Evolutionary conservation across 345 rosid species (phyloP).

Genomic region (Populus tremula): DNA sequence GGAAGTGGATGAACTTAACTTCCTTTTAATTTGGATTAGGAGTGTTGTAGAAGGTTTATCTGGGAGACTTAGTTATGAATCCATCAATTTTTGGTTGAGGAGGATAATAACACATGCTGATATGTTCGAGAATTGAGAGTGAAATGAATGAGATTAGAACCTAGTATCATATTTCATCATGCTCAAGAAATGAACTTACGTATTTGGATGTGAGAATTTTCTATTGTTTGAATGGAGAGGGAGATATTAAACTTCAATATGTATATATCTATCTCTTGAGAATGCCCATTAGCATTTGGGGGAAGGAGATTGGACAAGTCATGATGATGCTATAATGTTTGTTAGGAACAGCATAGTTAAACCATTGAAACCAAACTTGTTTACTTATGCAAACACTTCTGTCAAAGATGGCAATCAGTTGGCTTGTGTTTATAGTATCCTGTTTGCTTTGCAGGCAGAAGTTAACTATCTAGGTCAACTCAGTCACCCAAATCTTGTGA

Average conservation of each 20-base stretch:
- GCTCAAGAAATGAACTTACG: not conserved
- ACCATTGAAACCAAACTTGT: not conserved
- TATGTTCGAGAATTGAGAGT: not conserved
- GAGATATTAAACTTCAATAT: not conserved
- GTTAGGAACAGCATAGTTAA: not conserved
- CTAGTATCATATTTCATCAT: not conserved
- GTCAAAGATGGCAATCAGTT: not conserved
- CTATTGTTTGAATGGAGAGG: not conserved
- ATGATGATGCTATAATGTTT: not conserved
- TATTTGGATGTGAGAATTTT: not conserved
- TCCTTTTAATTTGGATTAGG: not conserved
- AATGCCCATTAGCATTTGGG: not conserved
- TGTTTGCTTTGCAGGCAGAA: conserved; percentile 68
- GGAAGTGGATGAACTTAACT: not conserved
- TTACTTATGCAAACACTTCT: not conserved
- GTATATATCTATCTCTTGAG: not conserved
- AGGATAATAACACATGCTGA: not conserved
- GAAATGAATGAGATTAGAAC: not conserved
- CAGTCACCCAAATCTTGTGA: conserved; percentile 87
- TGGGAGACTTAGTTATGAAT: not conserved
- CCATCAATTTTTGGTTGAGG: not conserved
- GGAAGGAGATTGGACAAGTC: not conserved
- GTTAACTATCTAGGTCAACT: conserved; percentile 91
- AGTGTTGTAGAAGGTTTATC: not conserved
- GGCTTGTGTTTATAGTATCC: not conserved